Conservation (phyloP, 192 early-diverging fungal genomes). For the Haplosporangium gracile region DNA sequence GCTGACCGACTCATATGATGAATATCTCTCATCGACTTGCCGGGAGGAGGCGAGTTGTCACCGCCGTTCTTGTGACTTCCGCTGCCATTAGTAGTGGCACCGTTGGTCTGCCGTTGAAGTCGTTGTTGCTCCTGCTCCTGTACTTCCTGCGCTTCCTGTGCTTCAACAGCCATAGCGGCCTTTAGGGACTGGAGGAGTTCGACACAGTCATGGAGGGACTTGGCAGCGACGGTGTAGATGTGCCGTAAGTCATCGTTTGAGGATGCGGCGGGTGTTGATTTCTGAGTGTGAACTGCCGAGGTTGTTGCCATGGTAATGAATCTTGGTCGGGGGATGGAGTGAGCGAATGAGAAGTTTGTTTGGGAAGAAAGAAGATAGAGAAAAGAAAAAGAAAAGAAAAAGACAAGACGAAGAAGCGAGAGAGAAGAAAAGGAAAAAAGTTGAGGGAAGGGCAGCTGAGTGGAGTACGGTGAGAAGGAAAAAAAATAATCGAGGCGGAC, state of each 20-base stretch:
- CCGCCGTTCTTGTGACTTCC: slow-evolving; percentile 1
- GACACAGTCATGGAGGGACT: slow-evolving; percentile 33
- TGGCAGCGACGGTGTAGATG: slow-evolving; percentile 41
- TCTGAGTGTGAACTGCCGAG: not conserved
- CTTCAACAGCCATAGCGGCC: slow-evolving; percentile 24
- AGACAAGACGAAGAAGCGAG: not conserved
- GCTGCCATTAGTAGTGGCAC: not conserved
- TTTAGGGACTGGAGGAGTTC: slow-evolving; percentile 36
- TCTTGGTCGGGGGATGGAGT: not conserved
- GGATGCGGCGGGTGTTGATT: not conserved
- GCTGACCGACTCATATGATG: slow-evolving; percentile 30
- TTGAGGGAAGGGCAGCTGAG: not conserved
- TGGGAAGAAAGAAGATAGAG: not conserved
- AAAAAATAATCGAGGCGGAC: not conserved
- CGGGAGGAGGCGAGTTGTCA: not conserved
- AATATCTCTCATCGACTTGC: slow-evolving; percentile 10
- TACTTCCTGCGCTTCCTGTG: slow-evolving; percentile 9
- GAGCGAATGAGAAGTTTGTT: not conserved
- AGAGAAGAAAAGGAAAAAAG: not conserved
- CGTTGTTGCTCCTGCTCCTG: slow-evolving; percentile 8
- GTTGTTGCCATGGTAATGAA: not conserved
- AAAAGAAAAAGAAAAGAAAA: not conserved
- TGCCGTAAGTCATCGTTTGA: slow-evolving; percentile 2
- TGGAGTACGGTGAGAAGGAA: not conserved
- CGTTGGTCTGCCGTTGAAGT: not conserved